Evolutionary conservation across 2,329 filamentous ascomycete genomes (phyloP).

Genomic region (Fusarium nygamai): DNA sequence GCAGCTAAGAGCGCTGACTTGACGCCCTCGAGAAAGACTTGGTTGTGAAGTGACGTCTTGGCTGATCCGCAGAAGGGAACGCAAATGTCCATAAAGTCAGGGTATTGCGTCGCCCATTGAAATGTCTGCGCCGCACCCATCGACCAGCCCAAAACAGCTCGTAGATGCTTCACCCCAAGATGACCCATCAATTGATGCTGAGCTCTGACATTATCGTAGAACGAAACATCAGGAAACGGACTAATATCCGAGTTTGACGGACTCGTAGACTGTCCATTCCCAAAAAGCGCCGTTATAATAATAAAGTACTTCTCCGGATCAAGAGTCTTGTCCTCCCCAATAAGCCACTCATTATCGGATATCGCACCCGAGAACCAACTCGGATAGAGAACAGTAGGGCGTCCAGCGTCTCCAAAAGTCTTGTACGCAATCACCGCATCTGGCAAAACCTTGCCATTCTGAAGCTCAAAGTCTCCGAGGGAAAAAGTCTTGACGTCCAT

Average conservation of each 20-base stretch:
- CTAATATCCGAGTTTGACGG: conserved; percentile 58
- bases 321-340: conserved; percentile 72
- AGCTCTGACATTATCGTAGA: conserved; percentile 62
- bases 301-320: conserved; percentile 64
- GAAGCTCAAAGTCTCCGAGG: conserved; percentile 73
- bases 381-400: conserved; percentile 78
- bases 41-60: conserved; percentile 61
- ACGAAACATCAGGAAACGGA: conserved; percentile 56
- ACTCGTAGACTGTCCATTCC: conserved; percentile 63
- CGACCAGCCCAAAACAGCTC: conserved; percentile 63
- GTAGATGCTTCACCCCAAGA: conserved; percentile 55
- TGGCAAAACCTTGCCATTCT: conserved; percentile 69
- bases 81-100: conserved; percentile 56
- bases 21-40: conserved; percentile 64
- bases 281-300: conserved; percentile 61
- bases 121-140: conserved; percentile 66
- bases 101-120: conserved; percentile 61
- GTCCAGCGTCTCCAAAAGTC: conserved; percentile 71
- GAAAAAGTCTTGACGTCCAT: conserved; percentile 52
- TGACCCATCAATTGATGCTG: conserved; percentile 56
- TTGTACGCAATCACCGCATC: conserved; percentile 80
- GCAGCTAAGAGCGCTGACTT: conserved; percentile 56
- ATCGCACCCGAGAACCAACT: conserved; percentile 75
- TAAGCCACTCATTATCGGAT: conserved; percentile 78
- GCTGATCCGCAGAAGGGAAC: conserved; percentile 63